Evolutionary conservation across 768 basidiomycete genomes (phyloP).

Genomic region (Lactarius akahatsu): DNA sequence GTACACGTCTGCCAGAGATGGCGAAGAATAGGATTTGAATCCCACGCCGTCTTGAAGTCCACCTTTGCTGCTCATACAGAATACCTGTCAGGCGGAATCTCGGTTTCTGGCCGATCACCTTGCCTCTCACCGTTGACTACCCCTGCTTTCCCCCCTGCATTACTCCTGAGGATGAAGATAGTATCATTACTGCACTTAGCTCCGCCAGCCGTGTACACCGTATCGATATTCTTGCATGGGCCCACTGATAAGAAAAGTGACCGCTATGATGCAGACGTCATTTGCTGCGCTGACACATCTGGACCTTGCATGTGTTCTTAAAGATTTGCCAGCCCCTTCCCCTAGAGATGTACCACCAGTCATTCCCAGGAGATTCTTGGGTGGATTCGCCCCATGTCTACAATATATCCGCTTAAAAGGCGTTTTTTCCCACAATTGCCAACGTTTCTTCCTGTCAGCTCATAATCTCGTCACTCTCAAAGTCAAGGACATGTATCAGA

Average conservation of each 20-base stretch:
- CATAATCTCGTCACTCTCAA: neutral
- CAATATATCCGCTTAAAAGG: neutral
- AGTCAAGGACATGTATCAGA: neutral
- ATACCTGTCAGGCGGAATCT: neutral
- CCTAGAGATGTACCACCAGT: too few relatives aligned
- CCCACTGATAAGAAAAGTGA: neutral
- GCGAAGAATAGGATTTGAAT: neutral
- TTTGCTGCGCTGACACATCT: neutral
- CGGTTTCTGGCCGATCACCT: neutral
- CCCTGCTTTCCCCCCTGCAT: accelerated
- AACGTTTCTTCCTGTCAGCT: neutral
- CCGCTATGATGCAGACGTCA: neutral
- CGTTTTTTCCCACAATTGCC: neutral
- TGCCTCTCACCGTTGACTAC: neutral
- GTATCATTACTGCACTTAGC: neutral
- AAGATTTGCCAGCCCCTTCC: too few relatives aligned
- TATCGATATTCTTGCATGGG: neutral
- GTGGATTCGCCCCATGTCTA: neutral
- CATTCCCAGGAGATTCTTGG: neutral
- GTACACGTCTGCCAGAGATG: neutral
- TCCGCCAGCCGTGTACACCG: neutral
- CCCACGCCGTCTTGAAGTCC: neutral
- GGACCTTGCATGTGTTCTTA: neutral
- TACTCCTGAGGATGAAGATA: neutral
- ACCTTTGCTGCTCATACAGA: neutral